Conservation (phyloP, 2,329 filamentous ascomycete species). For the Ophiostoma perfectum region DNA sequence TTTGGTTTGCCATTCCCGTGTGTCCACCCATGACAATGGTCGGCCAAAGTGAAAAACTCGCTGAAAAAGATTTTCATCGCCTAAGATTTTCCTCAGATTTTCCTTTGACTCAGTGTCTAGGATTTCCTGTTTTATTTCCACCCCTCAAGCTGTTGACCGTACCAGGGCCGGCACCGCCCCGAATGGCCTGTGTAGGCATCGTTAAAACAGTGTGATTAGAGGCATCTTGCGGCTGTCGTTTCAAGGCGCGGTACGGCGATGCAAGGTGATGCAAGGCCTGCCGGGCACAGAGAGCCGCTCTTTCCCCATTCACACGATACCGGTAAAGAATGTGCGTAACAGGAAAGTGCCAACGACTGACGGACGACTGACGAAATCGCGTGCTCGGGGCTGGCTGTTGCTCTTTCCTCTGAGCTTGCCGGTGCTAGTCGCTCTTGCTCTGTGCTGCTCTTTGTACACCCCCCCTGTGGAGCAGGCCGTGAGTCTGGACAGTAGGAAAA, state of each 20-base stretch:
- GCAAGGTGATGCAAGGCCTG: too few species aligned
- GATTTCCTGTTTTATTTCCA: background rate
- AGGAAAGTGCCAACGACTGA: background rate
- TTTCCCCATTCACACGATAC: too few species aligned
- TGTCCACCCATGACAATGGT: background rate
- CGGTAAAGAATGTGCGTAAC: background rate
- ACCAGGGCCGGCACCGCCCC: background rate
- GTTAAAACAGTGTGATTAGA: too few species aligned
- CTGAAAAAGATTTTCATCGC: background rate
- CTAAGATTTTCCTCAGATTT: background rate
- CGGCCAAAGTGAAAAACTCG: background rate
- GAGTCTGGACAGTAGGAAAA: constrained; percentile 20
- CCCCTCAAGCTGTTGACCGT: background rate
- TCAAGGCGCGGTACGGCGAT: too few species aligned
- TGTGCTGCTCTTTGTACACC: background rate
- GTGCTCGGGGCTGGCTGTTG: too few species aligned
- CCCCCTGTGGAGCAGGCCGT: constrained; percentile 12
- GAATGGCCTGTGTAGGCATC: background rate
- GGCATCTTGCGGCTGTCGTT: too few species aligned
- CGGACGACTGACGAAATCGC: too few species aligned
- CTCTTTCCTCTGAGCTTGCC: background rate
- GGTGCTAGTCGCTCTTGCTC: background rate
- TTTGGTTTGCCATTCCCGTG: constrained; percentile 26
- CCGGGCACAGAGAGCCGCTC: too few species aligned
- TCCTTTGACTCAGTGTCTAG: background rate